These are phyloP conservation scores for Skeletonema marinoi DNA, from an alignment of 108 stramenopile species.

Conservation along the genomic window DNA sequence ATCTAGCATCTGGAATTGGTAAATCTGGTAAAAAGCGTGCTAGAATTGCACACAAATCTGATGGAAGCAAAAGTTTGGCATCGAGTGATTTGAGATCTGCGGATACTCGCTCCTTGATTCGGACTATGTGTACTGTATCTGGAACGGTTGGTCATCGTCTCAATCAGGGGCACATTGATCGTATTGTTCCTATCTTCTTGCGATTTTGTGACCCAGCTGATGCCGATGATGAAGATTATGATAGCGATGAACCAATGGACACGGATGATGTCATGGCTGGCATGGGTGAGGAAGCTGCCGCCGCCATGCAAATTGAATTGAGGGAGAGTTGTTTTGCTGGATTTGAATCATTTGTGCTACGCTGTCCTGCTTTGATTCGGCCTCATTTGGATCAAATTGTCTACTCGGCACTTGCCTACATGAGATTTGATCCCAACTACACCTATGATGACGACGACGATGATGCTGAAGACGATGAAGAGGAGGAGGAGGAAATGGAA, in stretches of 20 bases:
- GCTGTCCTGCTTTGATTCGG: slow-evolving; percentile 93
- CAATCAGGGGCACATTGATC: slow-evolving; percentile 88
- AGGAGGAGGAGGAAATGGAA: slow-evolving; percentile 49
- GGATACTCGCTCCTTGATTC: slow-evolving; percentile 79
- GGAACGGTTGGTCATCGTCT: slow-evolving; percentile 83
- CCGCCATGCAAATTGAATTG: slow-evolving; percentile 86
- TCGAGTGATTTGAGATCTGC: slow-evolving; percentile 24
- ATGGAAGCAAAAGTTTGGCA: slow-evolving; percentile 6
- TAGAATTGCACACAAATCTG: slow-evolving; percentile 35
- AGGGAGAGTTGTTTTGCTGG: slow-evolving; percentile 96
- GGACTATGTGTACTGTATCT: slow-evolving; percentile 91
- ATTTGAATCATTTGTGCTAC: slow-evolving; percentile 92
- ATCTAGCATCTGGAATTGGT: slow-evolving; percentile 44
- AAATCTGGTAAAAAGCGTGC: slow-evolving; percentile 47
- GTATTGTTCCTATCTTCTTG: slow-evolving; percentile 94
- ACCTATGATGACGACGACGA: slow-evolving; percentile 90
- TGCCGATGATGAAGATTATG: slow-evolving; percentile 84
- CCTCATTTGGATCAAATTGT: slow-evolving; percentile 85
- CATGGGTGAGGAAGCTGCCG: slow-evolving; percentile 48
- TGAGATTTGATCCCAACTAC: slow-evolving; percentile 98
- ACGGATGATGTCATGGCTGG: slow-evolving; percentile 47
- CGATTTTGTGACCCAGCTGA: slow-evolving; percentile 87
- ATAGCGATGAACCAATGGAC: slow-evolving; percentile 58
- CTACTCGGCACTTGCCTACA: slow-evolving; percentile 81
- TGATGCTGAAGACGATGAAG: slow-evolving; percentile 58